Percentiles rank a stretch among this genome's conserved stretches.
Conservation (phyloP, 768 basidiomycete species). For the Serendipita sp. region DNA sequence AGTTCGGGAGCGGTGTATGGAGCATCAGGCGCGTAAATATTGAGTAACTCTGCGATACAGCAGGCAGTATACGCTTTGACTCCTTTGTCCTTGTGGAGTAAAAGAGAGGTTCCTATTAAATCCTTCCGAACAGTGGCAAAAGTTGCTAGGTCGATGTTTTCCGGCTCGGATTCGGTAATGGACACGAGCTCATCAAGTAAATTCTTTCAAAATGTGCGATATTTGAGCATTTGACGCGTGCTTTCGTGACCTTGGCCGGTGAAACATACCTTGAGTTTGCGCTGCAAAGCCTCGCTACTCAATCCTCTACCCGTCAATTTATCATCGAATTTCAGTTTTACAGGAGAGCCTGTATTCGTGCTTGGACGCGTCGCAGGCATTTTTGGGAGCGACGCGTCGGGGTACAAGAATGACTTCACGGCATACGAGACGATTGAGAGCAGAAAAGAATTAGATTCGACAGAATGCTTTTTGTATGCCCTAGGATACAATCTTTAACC, state of each 20-base stretch:
- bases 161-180: slow-evolving; percentile 73
- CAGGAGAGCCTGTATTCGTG: background rate
- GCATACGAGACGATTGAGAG: too few relatives aligned
- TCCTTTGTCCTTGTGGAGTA: slow-evolving; percentile 89
- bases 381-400: background rate
- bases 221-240: background rate
- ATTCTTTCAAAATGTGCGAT: background rate
- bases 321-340: slow-evolving; percentile 46
- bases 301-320: slow-evolving; percentile 64
- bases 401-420: background rate
- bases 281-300: slow-evolving; percentile 66
- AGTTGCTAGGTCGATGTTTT: slow-evolving; percentile 57
- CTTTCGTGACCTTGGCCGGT: background rate
- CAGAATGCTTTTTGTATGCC: too few relatives aligned
- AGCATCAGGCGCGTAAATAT: slow-evolving; percentile 91
- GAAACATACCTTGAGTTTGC: slow-evolving; percentile 49
- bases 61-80: slow-evolving; percentile 91
- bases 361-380: background rate
- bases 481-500: too few relatives aligned
- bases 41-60: slow-evolving; percentile 84
- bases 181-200: background rate
- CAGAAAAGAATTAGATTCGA: too few relatives aligned
- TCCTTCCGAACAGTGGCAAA: slow-evolving; percentile 57
- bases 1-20: slow-evolving; percentile 83
- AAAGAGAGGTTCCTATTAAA: slow-evolving; percentile 58